Evolutionary conservation across 768 basidiomycete species (phyloP).

Genomic region (Cubamyces lactineus): DNA sequence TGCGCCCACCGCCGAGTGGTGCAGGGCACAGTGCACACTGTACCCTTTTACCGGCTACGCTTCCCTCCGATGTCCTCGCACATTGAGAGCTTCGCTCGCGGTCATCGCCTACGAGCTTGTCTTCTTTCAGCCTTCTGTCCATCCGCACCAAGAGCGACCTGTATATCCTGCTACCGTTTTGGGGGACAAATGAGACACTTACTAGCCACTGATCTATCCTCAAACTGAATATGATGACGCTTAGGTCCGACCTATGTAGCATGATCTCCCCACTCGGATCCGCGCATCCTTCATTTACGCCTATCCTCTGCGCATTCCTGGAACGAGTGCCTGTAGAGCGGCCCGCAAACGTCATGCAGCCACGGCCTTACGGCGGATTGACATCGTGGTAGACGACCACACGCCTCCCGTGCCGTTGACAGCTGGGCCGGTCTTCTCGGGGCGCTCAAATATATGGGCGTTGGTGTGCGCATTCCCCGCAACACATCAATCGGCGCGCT

Average conservation of each 20-base stretch:
- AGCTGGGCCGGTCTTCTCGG: constrained; percentile 10
- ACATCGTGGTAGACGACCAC: too few species aligned
- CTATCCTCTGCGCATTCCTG: not conserved
- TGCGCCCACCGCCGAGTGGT: not conserved
- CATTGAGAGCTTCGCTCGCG: constrained; percentile 12
- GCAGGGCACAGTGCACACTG: not conserved
- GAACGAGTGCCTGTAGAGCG: not conserved
- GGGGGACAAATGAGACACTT: not conserved
- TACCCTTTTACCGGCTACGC: constrained; percentile 1
- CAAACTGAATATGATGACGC: too few species aligned
- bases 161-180: not conserved
- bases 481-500: constrained; percentile 1
- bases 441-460: constrained; percentile 13
- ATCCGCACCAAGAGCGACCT: not conserved
- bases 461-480: constrained; percentile 6
- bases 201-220: not conserved
- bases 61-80: constrained; percentile 12
- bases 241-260: too few species aligned
- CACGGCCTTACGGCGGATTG: too few species aligned
- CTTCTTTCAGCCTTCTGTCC: constrained; percentile 1
- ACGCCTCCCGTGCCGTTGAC: too few species aligned
- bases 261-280: not conserved
- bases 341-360: not conserved
- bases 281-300: not conserved
- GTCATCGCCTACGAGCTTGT: not conserved